Percentiles rank a stretch among this genome's conserved stretches.
These are phyloP conservation scores for Podila clonocystis DNA, from an alignment of 192 early-diverging fungal genomes.

Conservation along the genomic window DNA sequence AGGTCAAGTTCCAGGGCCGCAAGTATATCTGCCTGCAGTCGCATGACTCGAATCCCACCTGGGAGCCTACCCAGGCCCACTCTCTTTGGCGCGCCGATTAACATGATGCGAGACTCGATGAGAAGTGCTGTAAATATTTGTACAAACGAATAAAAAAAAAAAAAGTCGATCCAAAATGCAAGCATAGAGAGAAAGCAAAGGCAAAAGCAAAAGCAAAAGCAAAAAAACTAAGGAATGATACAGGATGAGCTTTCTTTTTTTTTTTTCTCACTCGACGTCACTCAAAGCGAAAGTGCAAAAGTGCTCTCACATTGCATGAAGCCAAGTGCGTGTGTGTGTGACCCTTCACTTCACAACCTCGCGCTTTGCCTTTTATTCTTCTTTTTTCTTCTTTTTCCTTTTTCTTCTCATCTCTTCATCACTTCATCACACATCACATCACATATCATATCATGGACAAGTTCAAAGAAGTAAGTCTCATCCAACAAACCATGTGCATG, in stretches of 20 bases:
- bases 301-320: no score
- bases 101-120: neutral
- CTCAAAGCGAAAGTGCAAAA: no score
- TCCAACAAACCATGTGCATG: neutral
- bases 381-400: neutral
- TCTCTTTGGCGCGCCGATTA: conserved; percentile 53
- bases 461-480: conserved; percentile 57
- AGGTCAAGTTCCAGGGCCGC: conserved; percentile 56
- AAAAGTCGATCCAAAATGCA: no score
- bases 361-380: neutral
- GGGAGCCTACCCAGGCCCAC: conserved; percentile 46
- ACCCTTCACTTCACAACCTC: neutral
- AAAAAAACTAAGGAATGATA: no score
- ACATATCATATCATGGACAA: conserved; percentile 50
- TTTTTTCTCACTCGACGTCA: no score
- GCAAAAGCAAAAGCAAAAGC: no score
- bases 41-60: conserved; percentile 46
- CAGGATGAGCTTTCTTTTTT: no score
- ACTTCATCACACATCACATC: conserved; percentile 5
- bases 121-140: no score
- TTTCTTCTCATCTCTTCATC: neutral
- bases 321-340: no score
- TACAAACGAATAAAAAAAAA: no score
- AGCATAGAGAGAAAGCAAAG: no score
- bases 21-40: conserved; percentile 57